phyloP scores from a whole-genome alignment of 345 rosid genomes.

The Camelina hispida region DNA sequence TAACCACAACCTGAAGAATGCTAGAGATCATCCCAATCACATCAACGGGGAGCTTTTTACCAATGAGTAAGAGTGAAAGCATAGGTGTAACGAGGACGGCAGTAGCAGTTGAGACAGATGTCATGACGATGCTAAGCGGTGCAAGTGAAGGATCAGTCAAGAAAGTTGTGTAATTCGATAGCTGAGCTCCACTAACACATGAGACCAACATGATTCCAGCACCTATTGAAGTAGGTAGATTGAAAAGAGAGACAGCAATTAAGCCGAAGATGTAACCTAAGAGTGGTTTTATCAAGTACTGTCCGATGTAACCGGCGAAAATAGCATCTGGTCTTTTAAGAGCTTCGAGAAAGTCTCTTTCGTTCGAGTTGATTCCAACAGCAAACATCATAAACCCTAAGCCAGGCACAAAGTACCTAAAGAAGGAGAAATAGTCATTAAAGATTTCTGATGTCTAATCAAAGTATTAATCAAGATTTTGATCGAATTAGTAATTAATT shows the following conservation, averaged over 20 bases:
- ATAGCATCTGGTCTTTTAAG: constrained; percentile 73
- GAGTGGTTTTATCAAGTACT: constrained; percentile 76
- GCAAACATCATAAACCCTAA: constrained; percentile 94
- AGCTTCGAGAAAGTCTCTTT: constrained; percentile 80
- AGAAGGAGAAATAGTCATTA: not conserved
- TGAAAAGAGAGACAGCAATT: constrained; percentile 57
- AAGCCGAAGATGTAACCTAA: constrained; percentile 79
- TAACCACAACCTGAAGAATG: constrained; percentile 81
- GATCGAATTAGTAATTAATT: constrained; percentile 5
- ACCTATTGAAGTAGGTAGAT: constrained; percentile 83
- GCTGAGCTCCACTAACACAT: constrained; percentile 98
- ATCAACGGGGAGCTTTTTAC: constrained; percentile 87
- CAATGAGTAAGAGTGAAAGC: constrained; percentile 83
- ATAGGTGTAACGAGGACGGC: constrained; percentile 82
- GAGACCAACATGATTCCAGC: constrained; percentile 96
- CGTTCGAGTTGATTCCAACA: constrained; percentile 84
- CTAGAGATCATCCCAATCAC: constrained; percentile 91
- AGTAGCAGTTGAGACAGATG: constrained; percentile 86
- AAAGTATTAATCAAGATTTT: not conserved
- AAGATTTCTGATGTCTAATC: not conserved
- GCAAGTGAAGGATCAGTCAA: constrained; percentile 84
- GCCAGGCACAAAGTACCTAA: constrained; percentile 89
- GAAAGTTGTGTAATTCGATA: constrained; percentile 90
- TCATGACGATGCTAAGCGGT: constrained; percentile 93
- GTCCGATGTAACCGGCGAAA: constrained; percentile 76